A percentile compares a stretch with the other conserved stretches of the same genome.
phyloP scores from a whole-genome alignment of 768 basidiomycete species.

The Pisolithus orientalis region DNA sequence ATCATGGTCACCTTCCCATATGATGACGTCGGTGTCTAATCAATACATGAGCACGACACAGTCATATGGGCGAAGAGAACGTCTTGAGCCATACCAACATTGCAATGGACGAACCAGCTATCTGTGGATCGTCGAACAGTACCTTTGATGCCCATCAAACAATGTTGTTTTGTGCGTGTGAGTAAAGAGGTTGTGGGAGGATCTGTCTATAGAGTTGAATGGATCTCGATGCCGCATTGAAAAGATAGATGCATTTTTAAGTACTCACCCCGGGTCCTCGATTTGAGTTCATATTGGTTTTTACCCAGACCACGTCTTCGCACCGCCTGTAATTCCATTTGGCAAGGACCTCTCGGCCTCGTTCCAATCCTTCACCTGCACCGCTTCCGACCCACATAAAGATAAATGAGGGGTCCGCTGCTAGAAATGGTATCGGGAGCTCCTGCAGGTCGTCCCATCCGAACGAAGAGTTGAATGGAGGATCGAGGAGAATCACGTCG shows the following conservation, averaged over 20 bases:
- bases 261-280: constrained; percentile 66
- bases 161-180: constrained; percentile 91
- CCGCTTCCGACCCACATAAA: constrained; percentile 96
- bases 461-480: constrained; percentile 81
- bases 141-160: constrained; percentile 94
- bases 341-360: constrained; percentile 83
- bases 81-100: constrained; percentile 62
- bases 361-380: constrained; percentile 84
- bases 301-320: constrained; percentile 99
- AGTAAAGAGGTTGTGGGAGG: constrained; percentile 81
- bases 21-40: constrained; percentile 89
- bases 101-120: constrained; percentile 96
- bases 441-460: constrained; percentile 81
- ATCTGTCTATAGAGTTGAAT: constrained; percentile 51
- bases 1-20: constrained; percentile 88
- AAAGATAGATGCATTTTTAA: neutral
- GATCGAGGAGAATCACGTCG: constrained; percentile 88
- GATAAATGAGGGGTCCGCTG: constrained; percentile 88
- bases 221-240: neutral
- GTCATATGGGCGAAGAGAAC: neutral
- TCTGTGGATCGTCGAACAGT: constrained; percentile 94
- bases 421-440: constrained; percentile 74
- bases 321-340: constrained; percentile 94
- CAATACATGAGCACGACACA: constrained; percentile 3
- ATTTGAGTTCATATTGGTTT: constrained; percentile 74